Evolutionary conservation across 1,139 yeast species (phyloP), one percentile per base, ranked within the genome.

Genomic region (Geotrichum aggregatum): DNA sequence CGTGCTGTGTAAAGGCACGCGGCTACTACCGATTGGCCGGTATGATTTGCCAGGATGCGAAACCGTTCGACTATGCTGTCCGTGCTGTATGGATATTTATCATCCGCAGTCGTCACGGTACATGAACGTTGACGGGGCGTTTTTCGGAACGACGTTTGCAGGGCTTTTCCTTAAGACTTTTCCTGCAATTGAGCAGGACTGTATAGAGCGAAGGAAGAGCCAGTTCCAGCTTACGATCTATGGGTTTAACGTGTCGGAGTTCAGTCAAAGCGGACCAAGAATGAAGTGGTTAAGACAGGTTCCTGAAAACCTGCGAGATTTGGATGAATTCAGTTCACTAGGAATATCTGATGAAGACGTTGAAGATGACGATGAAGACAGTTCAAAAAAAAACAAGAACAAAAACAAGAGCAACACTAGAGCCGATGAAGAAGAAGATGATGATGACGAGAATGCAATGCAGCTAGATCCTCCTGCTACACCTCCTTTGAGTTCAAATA

Each of bases 81-180:
- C 98, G 1, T 83, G 94, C 66, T 92, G 98, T 70, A 82, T 84
- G 66, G 98, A 92, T 65, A 76, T 91, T 43, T 92, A 92, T 69
- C 72, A 88, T 53, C 98, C 98, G 1, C 82, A 84, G 56, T 83
- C 89, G 56, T 83, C 94, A 19, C 76, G 96, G 58, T 91, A 87
- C 68, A 73, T 87, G 57, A 87, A 87, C 64, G 81, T 92, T 48
- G 98, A 92, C 68, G 98, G 98, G 3, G 96, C 98, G 0, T 92
- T 84, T 64, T 92, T 94, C 72, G 98, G 98, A 6, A 88, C 98
- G 1, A 84, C 95, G 30, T 92, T 92, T 71, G 95, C 96, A 0
- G 98, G 96, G 1, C 77, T 92, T 59, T 85, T 92, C 62, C 80
- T 92, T 54, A 87, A 88, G 66, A 86, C 88, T 77, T 89, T 84